Evolutionary conservation across 2,329 filamentous ascomycete species (phyloP).

Genomic region (Ophiostoma angusticollis): DNA sequence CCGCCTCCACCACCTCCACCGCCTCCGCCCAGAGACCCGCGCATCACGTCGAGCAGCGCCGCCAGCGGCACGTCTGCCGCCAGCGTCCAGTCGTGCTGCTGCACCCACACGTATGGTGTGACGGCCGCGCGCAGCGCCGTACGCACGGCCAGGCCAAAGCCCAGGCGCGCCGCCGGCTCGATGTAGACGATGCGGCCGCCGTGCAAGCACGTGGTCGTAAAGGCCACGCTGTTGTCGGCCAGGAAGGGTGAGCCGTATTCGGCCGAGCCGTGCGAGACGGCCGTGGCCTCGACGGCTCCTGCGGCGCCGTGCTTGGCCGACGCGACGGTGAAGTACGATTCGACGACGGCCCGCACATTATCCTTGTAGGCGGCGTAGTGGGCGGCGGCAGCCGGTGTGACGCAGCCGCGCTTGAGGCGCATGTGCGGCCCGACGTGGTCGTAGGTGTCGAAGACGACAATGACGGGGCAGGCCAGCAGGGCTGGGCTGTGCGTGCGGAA

Average conservation of each 20-base stretch:
- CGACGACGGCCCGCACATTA: constrained; percentile 31
- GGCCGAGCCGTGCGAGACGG: constrained; percentile 21
- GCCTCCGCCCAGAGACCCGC: constrained; percentile 15
- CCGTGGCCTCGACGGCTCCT: not conserved
- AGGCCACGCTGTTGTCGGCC: constrained; percentile 24
- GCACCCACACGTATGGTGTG: constrained; percentile 43
- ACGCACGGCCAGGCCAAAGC: constrained; percentile 41
- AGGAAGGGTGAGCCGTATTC: constrained; percentile 31
- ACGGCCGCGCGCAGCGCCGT: constrained; percentile 32
- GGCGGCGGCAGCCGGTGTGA: constrained; percentile 32
- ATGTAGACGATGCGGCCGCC: constrained; percentile 33
- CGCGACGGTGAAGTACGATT: too few relatives aligned
- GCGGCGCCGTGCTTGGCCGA: not conserved
- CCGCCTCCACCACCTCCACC: not conserved
- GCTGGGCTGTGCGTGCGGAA: constrained; percentile 30
- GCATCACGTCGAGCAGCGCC: constrained; percentile 34
- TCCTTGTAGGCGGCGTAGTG: constrained; percentile 32
- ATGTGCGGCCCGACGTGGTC: constrained; percentile 31
- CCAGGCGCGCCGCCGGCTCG: constrained; percentile 32
- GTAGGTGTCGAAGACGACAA: constrained; percentile 40
- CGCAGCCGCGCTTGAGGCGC: constrained; percentile 40
- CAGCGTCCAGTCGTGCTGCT: constrained; percentile 45
- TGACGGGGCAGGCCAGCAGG: constrained; percentile 30
- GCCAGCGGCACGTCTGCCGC: constrained; percentile 31
- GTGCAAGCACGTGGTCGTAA: constrained; percentile 22